Percentiles rank a stretch among this genome's conserved stretches.
Conservation (phyloP, 2,329 filamentous ascomycete genomes). For the Kalmusia sp. region DNA sequence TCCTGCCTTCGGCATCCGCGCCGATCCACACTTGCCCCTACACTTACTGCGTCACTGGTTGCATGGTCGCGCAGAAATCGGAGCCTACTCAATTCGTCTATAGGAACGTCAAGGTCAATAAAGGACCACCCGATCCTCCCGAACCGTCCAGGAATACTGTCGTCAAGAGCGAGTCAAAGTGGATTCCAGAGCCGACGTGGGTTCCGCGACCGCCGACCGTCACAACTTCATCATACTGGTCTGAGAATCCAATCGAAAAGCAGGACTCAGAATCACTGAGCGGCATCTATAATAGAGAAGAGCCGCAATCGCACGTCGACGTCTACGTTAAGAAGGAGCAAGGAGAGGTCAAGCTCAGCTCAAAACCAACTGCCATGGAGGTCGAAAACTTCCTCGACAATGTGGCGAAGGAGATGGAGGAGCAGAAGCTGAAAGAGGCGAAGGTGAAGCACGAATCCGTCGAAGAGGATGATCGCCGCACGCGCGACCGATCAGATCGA, state of each 20-base stretch:
- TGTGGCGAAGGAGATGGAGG: slow-evolving; percentile 18
- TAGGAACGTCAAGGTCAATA: background rate
- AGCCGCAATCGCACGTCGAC: too few species aligned
- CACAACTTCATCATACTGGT: too few species aligned
- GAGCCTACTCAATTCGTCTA: background rate
- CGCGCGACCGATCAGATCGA: slow-evolving; percentile 32
- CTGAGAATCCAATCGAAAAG: too few species aligned
- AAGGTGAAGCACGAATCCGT: slow-evolving; percentile 49
- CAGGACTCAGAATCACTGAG: too few species aligned
- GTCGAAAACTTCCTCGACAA: slow-evolving; percentile 90
- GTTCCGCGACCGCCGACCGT: too few species aligned
- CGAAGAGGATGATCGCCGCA: slow-evolving; percentile 40
- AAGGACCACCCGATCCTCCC: background rate
- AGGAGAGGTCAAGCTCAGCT: too few species aligned
- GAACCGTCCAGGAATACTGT: too few species aligned
- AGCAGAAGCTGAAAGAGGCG: slow-evolving; percentile 16
- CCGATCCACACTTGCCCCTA: background rate
- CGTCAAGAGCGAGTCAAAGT: too few species aligned
- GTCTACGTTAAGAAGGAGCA: background rate
- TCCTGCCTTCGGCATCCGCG: background rate
- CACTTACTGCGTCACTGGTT: background rate
- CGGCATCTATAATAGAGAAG: too few species aligned
- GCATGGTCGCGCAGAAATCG: background rate
- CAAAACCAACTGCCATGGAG: slow-evolving; percentile 61
- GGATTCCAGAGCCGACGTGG: too few species aligned